Conservation (phyloP, 140 eudicot species). For the Flaveria floridana region DNA sequence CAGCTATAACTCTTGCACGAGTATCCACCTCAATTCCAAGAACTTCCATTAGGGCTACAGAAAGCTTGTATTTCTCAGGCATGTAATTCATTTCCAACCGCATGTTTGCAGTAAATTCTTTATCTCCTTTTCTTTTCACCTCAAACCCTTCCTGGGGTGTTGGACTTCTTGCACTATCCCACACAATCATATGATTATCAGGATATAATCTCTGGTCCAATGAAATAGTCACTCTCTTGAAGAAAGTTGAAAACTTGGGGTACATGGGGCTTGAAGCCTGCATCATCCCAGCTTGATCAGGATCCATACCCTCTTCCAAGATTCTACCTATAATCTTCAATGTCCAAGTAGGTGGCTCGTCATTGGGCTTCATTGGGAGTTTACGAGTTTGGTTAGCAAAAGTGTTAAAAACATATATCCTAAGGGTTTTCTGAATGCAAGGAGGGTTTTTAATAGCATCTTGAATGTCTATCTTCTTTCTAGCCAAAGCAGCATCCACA, state of each 20-base stretch:
- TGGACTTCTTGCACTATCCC: conserved; percentile 83
- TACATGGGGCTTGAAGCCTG: conserved; percentile 55
- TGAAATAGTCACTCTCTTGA: conserved; percentile 67
- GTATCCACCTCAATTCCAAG: conserved; percentile 96
- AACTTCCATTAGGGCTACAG: conserved; percentile 66
- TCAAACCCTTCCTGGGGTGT: conserved; percentile 94
- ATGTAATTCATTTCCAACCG: conserved; percentile 81
- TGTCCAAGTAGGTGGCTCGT: conserved; percentile 92
- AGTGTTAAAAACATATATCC: conserved; percentile 86
- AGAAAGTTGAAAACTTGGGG: conserved; percentile 89
- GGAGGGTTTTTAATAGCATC: conserved; percentile 84
- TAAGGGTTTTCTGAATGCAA: conserved; percentile 73
- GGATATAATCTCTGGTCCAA: conserved; percentile 85
- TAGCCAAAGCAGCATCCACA: conserved; percentile 82
- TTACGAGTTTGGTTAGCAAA: conserved; percentile 83
- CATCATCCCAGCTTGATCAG: conserved; percentile 58
- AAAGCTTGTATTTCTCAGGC: conserved; percentile 87
- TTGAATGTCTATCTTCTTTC: conserved; percentile 91
- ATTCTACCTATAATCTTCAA: conserved; percentile 83
- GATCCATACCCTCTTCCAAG: conserved; percentile 86
- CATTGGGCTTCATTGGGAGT: conserved; percentile 66
- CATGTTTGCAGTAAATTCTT: conserved; percentile 74
- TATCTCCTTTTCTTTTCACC: conserved; percentile 91
- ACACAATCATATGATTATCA: conserved; percentile 70
- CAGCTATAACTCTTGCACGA: conserved; percentile 80